Evolutionary conservation across 371 early-diverging fungal species (phyloP).

Genomic region (Haplosporangium sp.): DNA sequence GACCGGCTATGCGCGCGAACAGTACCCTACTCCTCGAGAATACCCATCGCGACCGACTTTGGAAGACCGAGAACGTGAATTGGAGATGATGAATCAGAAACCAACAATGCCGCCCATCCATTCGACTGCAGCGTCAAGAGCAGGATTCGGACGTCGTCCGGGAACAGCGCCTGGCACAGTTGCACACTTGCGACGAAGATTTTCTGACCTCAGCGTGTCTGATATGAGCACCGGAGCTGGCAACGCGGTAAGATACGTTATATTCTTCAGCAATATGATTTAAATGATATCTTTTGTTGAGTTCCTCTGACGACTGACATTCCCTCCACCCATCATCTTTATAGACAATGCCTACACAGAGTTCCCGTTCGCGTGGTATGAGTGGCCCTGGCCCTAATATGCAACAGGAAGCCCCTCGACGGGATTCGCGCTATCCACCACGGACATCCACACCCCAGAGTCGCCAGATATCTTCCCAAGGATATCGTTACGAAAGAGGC

Average conservation of each 20-base stretch:
- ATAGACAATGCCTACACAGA: constrained; percentile 17
- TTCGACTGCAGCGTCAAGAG: constrained; percentile 6
- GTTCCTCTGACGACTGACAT: not conserved
- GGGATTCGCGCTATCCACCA: constrained; percentile 41
- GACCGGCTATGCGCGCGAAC: constrained; percentile 37
- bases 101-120: not conserved
- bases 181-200: constrained; percentile 38
- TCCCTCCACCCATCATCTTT: not conserved
- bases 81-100: constrained; percentile 43
- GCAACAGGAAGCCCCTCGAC: constrained; percentile 19
- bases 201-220: constrained; percentile 36
- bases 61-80: constrained; percentile 46
- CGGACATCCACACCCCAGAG: constrained; percentile 45
- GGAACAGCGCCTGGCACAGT: constrained; percentile 40
- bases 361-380: constrained; percentile 36
- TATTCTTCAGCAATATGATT: not conserved
- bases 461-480: constrained; percentile 15
- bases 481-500: constrained; percentile 17
- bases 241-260: constrained; percentile 8
- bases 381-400: constrained; percentile 21
- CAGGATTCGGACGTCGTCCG: constrained; percentile 18
- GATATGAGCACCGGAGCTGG: constrained; percentile 12
- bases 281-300: not conserved
- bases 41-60: constrained; percentile 37
- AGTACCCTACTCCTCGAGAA: constrained; percentile 36